Conservation (phyloP, 2,329 filamentous ascomycete genomes). For the Tolypocladium ophioglossoides region DNA sequence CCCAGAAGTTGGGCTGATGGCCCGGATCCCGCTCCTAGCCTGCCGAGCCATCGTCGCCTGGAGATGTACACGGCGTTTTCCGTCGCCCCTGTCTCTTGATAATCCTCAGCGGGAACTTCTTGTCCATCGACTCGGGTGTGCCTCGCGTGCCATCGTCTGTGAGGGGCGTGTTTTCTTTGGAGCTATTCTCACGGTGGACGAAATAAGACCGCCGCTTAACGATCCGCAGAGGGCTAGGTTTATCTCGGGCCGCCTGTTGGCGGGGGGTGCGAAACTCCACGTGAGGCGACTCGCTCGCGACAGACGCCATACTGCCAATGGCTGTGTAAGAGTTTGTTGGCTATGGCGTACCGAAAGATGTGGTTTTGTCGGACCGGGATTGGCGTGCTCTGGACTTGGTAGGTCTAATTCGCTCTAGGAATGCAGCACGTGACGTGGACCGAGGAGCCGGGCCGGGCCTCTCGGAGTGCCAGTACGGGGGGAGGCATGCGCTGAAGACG, state of each 20-base stretch:
- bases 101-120: constrained; percentile 3
- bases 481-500: constrained; percentile 1
- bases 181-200: background rate
- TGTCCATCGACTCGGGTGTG: background rate
- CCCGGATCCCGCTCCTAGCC: background rate
- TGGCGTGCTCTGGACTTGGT: background rate
- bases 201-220: constrained; percentile 24
- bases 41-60: background rate
- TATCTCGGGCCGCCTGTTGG: constrained; percentile 11
- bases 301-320: constrained; percentile 23
- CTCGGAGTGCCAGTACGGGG: background rate
- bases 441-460: background rate
- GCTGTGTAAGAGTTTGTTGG: background rate
- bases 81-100: constrained; percentile 5
- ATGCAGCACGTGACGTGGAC: background rate
- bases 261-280: constrained; percentile 20
- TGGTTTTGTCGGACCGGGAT: background rate
- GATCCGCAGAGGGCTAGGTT: constrained; percentile 39
- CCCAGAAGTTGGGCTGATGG: background rate
- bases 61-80: background rate
- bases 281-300: constrained; percentile 12
- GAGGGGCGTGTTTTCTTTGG: background rate
- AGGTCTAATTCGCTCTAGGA: background rate
- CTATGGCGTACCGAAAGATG: background rate
- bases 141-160: background rate